Conservation (phyloP, 2,329 filamentous ascomycete species). For the Talaromyces verruculosus region DNA sequence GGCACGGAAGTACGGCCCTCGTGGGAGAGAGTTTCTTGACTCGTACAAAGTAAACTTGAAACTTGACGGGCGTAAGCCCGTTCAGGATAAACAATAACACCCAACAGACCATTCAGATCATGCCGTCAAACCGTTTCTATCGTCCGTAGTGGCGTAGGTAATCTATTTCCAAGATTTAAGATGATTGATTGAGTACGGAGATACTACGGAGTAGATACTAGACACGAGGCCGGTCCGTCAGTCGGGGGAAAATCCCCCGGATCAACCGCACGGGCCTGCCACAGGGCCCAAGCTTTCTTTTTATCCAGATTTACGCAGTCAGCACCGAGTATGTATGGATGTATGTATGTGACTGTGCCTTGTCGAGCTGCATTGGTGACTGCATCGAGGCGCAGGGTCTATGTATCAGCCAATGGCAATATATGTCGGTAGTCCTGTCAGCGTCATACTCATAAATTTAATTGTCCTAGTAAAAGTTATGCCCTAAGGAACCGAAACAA, state of each 20-base stretch:
- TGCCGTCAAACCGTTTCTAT: not conserved
- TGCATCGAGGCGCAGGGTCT: not conserved
- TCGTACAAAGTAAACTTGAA: not conserved
- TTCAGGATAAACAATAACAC: constrained; percentile 1
- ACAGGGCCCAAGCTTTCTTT: constrained; percentile 8
- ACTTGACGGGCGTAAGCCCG: not conserved
- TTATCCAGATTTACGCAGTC: not conserved
- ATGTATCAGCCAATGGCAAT: not conserved
- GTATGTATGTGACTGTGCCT: not conserved
- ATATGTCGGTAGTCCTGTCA: not conserved
- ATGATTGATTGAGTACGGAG: not conserved
- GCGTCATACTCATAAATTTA: not conserved
- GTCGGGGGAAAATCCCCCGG: constrained; percentile 16
- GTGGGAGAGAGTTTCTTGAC: not conserved
- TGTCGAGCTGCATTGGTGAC: constrained; percentile 1
- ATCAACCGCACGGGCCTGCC: constrained; percentile 16
- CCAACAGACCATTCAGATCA: not conserved
- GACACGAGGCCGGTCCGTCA: constrained; percentile 6
- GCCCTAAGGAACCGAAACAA: not conserved
- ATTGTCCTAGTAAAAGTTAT: not conserved
- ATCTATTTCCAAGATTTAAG: not conserved
- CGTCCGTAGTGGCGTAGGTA: not conserved
- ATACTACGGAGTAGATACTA: not conserved
- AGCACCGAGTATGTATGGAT: not conserved
- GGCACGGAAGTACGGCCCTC: constrained; percentile 12